Conservation (phyloP, 2,329 filamentous ascomycete genomes). For the Curvularia spicifera region DNA sequence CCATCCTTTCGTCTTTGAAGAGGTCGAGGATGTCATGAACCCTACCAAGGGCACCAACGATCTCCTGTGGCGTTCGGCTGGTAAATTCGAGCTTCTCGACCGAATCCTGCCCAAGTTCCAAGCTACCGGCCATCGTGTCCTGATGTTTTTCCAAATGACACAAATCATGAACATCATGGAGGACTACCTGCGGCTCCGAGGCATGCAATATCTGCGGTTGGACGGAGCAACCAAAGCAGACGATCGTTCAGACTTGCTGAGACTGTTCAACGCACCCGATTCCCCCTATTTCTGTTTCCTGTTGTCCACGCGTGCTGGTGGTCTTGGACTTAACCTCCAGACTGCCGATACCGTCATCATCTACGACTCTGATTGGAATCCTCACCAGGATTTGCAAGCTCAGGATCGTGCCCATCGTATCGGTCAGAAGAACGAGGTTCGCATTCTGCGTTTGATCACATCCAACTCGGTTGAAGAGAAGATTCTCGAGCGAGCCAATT, state of each 20-base stretch:
- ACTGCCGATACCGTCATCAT: slow-evolving; percentile 99
- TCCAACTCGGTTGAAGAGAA: slow-evolving; percentile 98
- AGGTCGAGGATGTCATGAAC: slow-evolving; percentile 98
- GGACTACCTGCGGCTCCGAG: slow-evolving; percentile 86
- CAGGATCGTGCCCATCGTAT: slow-evolving; percentile 99
- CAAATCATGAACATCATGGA: slow-evolving; percentile 99
- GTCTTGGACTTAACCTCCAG: slow-evolving; percentile 94
- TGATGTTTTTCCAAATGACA: slow-evolving; percentile 99
- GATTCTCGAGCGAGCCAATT: slow-evolving; percentile 94
- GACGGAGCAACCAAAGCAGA: slow-evolving; percentile 98
- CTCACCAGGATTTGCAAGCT: slow-evolving; percentile 97
- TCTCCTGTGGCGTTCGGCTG: slow-evolving; percentile 89
- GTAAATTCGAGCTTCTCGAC: slow-evolving; percentile 96
- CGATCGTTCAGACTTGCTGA: slow-evolving; percentile 89
- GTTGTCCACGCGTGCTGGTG: slow-evolving; percentile 97
- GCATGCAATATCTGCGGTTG: slow-evolving; percentile 84
- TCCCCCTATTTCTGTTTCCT: slow-evolving; percentile 98
- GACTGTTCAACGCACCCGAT: slow-evolving; percentile 84
- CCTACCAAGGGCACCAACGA: slow-evolving; percentile 88
- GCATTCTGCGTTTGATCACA: slow-evolving; percentile 92
- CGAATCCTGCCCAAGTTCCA: slow-evolving; percentile 92
- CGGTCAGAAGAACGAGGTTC: slow-evolving; percentile 98
- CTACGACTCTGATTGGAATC: slow-evolving; percentile 99
- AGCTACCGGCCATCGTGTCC: slow-evolving; percentile 86
- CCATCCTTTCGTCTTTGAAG: slow-evolving; percentile 97